Conservation (phyloP, 2,329 filamentous ascomycete species). For the Fusarium longipes region DNA sequence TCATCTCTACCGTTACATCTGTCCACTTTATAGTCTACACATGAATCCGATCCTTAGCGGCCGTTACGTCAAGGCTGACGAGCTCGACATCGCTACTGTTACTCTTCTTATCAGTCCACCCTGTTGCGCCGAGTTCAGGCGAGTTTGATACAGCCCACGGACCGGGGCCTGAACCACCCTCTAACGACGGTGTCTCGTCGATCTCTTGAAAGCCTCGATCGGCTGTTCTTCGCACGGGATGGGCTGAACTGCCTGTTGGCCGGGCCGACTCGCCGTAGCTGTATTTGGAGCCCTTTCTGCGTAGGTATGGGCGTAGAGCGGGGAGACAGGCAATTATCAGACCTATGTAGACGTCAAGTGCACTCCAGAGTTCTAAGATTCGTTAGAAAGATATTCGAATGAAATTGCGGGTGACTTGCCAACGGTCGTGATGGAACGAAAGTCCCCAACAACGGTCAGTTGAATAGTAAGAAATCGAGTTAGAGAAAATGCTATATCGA, state of each 20-base stretch:
- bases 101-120: constrained; percentile 32
- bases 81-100: constrained; percentile 26
- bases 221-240: constrained; percentile 1
- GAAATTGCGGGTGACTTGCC: not conserved
- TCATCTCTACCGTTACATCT: not conserved
- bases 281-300: constrained; percentile 3
- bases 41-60: not conserved
- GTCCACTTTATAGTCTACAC: not conserved
- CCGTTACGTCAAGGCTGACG: constrained; percentile 4
- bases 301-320: constrained; percentile 37
- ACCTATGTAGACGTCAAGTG: constrained; percentile 31
- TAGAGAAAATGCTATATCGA: constrained; percentile 38
- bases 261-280: constrained; percentile 22
- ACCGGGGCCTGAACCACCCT: not conserved
- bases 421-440: constrained; percentile 32
- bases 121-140: constrained; percentile 5
- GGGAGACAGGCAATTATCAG: constrained; percentile 40
- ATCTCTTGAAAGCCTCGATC: constrained; percentile 31
- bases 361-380: constrained; percentile 29
- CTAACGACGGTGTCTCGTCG: constrained; percentile 24
- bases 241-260: constrained; percentile 3
- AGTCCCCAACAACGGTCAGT: constrained; percentile 1
- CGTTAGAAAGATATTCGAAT: not conserved
- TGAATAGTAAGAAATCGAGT: constrained; percentile 35
- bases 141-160: constrained; percentile 5